phyloP scores from a whole-genome alignment of 2,329 filamentous ascomycete species.

The Scytalidium sp. region DNA sequence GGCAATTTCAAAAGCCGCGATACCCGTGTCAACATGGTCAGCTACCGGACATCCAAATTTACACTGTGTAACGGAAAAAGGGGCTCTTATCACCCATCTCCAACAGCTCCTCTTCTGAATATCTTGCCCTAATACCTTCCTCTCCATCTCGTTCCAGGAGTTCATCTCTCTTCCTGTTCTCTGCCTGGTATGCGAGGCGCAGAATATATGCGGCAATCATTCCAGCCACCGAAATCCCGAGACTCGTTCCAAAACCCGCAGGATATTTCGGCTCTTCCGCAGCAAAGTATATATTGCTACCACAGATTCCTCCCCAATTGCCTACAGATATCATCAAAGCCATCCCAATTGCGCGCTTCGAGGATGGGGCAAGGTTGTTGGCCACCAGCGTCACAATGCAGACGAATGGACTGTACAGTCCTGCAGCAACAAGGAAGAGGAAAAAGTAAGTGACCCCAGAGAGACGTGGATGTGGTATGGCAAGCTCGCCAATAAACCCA shows the following conservation, averaged over 20 bases:
- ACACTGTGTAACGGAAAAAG: constrained; percentile 30
- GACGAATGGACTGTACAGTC: constrained; percentile 79
- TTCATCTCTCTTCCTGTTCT: constrained; percentile 47
- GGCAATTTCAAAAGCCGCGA: too few relatives aligned
- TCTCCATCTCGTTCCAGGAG: constrained; percentile 47
- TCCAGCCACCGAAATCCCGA: constrained; percentile 20
- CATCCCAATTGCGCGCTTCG: constrained; percentile 25
- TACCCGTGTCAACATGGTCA: too few relatives aligned
- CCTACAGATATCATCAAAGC: constrained; percentile 28
- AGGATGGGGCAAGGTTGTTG: constrained; percentile 26
- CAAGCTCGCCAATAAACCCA: constrained; percentile 14
- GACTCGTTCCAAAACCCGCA: constrained; percentile 33
- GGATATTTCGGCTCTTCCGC: constrained; percentile 32
- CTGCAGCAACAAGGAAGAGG: constrained; percentile 76
- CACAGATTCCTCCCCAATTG: constrained; percentile 32
- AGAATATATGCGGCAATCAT: constrained; percentile 5
- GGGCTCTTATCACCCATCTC: constrained; percentile 33
- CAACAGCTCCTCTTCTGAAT: constrained; percentile 19
- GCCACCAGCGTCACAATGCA: constrained; percentile 75
- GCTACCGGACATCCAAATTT: too few relatives aligned
- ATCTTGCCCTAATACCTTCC: constrained; percentile 40
- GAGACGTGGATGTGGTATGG: constrained; percentile 33
- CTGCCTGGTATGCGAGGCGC: constrained; percentile 9
- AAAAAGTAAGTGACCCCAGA: constrained; percentile 74
- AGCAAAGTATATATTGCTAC: constrained; percentile 35